These are phyloP conservation scores for Psidium guajava DNA, from an alignment of 345 rosid species.

Conservation along the genomic window DNA sequence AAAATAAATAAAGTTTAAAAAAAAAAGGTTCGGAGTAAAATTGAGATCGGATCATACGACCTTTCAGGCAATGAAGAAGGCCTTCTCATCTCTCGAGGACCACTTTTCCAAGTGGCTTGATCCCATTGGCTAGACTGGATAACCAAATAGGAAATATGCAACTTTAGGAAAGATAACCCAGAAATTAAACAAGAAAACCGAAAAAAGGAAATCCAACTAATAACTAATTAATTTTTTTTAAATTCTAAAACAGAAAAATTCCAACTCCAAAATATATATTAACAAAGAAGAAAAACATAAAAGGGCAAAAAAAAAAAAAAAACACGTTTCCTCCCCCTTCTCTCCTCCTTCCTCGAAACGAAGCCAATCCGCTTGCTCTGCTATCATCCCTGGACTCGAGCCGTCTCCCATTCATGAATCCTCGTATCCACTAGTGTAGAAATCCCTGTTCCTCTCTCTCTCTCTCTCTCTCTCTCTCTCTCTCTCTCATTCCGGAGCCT, in stretches of 20 bases:
- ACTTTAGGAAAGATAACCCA: background rate
- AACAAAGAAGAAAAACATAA: background rate
- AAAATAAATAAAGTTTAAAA: no score
- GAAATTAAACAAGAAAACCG: background rate
- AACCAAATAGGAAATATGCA: background rate
- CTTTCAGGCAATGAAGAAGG: no score
- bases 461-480: background rate
- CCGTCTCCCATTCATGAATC: background rate
- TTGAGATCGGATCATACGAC: no score
- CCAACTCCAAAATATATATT: background rate
- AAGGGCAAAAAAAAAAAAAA: background rate
- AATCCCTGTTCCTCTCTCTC: background rate
- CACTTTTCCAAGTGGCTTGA: background rate
- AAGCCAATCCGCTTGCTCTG: background rate
- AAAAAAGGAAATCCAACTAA: background rate
- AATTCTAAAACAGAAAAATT: background rate
- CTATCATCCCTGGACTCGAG: background rate
- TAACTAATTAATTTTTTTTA: background rate
- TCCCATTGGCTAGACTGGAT: background rate
- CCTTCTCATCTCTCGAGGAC: background rate
- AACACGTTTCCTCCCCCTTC: background rate
- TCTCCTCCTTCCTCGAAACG: background rate
- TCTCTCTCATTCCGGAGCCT: background rate
- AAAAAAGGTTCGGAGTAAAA: no score
- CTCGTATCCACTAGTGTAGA: background rate